Evolutionary conservation across 2,329 filamentous ascomycete genomes (phyloP).

Genomic region (Penicillium sp.): DNA sequence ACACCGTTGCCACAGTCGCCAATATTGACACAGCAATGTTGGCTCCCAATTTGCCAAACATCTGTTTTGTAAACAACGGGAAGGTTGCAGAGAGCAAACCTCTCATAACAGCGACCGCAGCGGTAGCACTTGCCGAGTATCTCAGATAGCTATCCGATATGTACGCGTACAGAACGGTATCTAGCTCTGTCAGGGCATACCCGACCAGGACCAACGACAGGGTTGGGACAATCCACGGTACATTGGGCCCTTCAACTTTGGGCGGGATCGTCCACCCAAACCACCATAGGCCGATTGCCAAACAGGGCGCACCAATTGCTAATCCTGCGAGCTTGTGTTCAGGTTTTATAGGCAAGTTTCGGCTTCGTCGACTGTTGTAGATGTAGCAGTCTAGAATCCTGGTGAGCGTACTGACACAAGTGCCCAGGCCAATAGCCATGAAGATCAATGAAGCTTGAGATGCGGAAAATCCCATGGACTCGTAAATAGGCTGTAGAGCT

Average conservation of each 20-base stretch:
- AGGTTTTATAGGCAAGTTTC: conserved; percentile 31
- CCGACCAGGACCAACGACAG: conserved; percentile 46
- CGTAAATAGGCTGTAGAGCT: conserved; percentile 43
- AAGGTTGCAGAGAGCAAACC: conserved; percentile 41
- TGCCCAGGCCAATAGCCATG: conserved; percentile 42
- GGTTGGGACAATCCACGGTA: conserved; percentile 44
- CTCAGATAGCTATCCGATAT: conserved; percentile 47
- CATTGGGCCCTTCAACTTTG: conserved; percentile 13
- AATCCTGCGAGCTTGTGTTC: conserved; percentile 53
- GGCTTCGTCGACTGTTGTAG: conserved; percentile 22
- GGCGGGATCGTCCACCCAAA: conserved; percentile 53
- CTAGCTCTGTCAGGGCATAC: conserved; percentile 51
- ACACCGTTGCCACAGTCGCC: conserved; percentile 43
- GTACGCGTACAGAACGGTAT: conserved; percentile 44
- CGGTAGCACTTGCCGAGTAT: conserved; percentile 47
- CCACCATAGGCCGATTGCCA: conserved; percentile 49
- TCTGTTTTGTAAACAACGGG: conserved; percentile 42
- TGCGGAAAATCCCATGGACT: conserved; percentile 34
- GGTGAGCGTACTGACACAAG: conserved; percentile 43
- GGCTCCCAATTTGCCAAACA: conserved; percentile 41
- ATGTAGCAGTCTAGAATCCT: conserved; percentile 45
- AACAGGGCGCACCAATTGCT: conserved; percentile 45
- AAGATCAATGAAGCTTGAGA: conserved; percentile 43
- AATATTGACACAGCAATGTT: conserved; percentile 45
- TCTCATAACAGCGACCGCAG: conserved; percentile 43